Evolutionary conservation across 257 asterid species (phyloP), one percentile per base, ranked within the genome.

Genomic region (Craterostigma plantagineum): DNA sequence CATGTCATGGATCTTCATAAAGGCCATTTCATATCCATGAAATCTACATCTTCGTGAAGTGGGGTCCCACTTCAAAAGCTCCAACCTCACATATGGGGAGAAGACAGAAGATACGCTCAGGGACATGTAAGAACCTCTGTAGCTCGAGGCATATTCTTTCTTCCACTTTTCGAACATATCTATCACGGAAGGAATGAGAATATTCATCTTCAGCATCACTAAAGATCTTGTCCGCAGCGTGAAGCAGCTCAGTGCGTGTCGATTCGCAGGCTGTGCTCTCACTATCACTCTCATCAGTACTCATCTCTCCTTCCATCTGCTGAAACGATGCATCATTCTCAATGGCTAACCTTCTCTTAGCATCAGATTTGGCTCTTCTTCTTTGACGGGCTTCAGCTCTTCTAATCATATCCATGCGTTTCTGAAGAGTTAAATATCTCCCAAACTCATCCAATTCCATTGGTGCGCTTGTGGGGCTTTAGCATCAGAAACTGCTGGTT

Each of bases 21-120:
- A 8, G 70, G 82, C 99, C 99, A 90, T 55, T 71, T 61, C 99
- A 83, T 90, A 55, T 82, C 68, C 15, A 62, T 66, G 60, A 83
- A 90, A 61, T 90, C 99, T 50, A 75, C 64, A 59, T 77, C 83
- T 49, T 77, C 73, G 52, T 72, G 95, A n/a, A 90, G 92, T 10
- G 99, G n/a, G 99, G 49, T 90, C 91, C 99, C 99, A 90, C 74
- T 79, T 80, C 54, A 90, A 72, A 68, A 90, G 99, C 72, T 90
- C 95, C 56, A 83, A 56, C 50, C 94, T 75, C 45, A 83, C 84
- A 48, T 72, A 90, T 38, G 99, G 99, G n/a, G 99, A 83, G 66
- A 90, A 77, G 35, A 90, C 62, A 39, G 85, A 65, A 9, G 95
- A 93, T 53, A 69, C 50, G 62, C 91, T 76, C 18, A 72, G 51